Percentiles rank a stretch among this genome's conserved stretches.
phyloP scores from a whole-genome alignment of 2,329 filamentous ascomycete genomes.

The Plenodomus biglobosus region DNA sequence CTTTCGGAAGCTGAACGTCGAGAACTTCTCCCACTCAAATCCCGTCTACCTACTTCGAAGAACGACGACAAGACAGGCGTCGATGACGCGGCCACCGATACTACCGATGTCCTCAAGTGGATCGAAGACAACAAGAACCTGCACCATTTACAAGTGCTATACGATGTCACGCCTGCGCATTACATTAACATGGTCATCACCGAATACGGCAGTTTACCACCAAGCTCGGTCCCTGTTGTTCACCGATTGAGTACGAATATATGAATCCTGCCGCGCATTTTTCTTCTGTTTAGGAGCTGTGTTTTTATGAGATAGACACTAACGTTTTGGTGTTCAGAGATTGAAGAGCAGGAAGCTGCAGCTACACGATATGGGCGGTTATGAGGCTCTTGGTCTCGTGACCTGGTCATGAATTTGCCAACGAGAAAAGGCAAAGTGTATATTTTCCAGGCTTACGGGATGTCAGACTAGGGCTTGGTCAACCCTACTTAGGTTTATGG shows the following conservation, averaged over 20 bases:
- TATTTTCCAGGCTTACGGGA: no score
- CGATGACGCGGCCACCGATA: slow-evolving; percentile 23
- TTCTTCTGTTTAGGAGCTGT: slow-evolving; percentile 1
- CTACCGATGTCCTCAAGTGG: slow-evolving; percentile 42
- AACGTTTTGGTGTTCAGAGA: slow-evolving; percentile 12
- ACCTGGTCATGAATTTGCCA: not conserved
- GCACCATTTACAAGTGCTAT: slow-evolving; percentile 74
- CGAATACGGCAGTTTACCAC: slow-evolving; percentile 83
- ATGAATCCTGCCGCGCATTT: slow-evolving; percentile 23
- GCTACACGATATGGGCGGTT: not conserved
- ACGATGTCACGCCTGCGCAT: slow-evolving; percentile 86
- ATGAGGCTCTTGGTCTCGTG: not conserved
- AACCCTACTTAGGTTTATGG: no score
- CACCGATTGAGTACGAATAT: slow-evolving; percentile 57
- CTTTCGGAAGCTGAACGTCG: slow-evolving; percentile 42
- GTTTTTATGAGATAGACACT: slow-evolving; percentile 3
- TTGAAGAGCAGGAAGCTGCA: slow-evolving; percentile 12
- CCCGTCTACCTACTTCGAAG: slow-evolving; percentile 25
- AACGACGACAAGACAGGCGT: slow-evolving; percentile 26
- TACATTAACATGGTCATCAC: slow-evolving; percentile 88
- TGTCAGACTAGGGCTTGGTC: no score
- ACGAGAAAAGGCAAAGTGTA: no score
- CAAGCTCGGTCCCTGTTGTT: slow-evolving; percentile 78
- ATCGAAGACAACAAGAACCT: slow-evolving; percentile 46
- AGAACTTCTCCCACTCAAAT: slow-evolving; percentile 35